phyloP scores from a whole-genome alignment of 2,329 filamentous ascomycete species.

The Didymella glomerata region DNA sequence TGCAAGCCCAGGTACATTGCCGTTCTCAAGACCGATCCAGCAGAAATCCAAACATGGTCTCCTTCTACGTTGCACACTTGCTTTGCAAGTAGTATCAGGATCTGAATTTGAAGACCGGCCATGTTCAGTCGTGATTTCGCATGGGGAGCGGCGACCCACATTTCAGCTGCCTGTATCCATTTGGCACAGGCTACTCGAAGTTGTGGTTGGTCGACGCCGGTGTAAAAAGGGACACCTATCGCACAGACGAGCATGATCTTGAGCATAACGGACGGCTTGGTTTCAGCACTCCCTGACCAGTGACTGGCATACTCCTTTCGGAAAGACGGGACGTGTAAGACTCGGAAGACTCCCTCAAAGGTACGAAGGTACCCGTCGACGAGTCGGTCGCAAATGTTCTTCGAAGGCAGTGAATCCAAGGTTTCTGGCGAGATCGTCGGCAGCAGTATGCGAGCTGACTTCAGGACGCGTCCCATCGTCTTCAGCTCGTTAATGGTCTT shows the following conservation, averaged over 20 bases:
- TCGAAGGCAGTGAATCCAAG: slow-evolving; percentile 57
- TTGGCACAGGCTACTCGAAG: slow-evolving; percentile 44
- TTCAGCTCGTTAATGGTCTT: slow-evolving; percentile 56
- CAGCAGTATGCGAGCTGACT: slow-evolving; percentile 49
- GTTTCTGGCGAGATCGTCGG: slow-evolving; percentile 56
- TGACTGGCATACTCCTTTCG: slow-evolving; percentile 59
- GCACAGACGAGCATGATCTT: slow-evolving; percentile 57
- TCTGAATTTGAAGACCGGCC: slow-evolving; percentile 59
- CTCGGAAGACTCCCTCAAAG: slow-evolving; percentile 58
- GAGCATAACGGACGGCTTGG: slow-evolving; percentile 58
- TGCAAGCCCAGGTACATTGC: slow-evolving; percentile 55
- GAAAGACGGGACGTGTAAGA: slow-evolving; percentile 63
- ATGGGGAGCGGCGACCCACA: slow-evolving; percentile 62
- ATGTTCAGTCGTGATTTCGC: slow-evolving; percentile 63
- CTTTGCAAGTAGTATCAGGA: slow-evolving; percentile 51
- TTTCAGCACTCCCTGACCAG: slow-evolving; percentile 55
- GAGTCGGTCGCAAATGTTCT: slow-evolving; percentile 56
- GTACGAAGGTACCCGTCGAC: slow-evolving; percentile 61
- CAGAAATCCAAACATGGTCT: slow-evolving; percentile 50
- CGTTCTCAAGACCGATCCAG: slow-evolving; percentile 49
- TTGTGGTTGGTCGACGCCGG: slow-evolving; percentile 57
- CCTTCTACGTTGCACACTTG: slow-evolving; percentile 48
- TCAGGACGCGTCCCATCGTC: slow-evolving; percentile 61
- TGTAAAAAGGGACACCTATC: slow-evolving; percentile 58
- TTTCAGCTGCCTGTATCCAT: slow-evolving; percentile 67